Base-by-base conservation (phyloP, 2,329 filamentous ascomycete species). In the Tolypocladium guangdongense region DNA sequence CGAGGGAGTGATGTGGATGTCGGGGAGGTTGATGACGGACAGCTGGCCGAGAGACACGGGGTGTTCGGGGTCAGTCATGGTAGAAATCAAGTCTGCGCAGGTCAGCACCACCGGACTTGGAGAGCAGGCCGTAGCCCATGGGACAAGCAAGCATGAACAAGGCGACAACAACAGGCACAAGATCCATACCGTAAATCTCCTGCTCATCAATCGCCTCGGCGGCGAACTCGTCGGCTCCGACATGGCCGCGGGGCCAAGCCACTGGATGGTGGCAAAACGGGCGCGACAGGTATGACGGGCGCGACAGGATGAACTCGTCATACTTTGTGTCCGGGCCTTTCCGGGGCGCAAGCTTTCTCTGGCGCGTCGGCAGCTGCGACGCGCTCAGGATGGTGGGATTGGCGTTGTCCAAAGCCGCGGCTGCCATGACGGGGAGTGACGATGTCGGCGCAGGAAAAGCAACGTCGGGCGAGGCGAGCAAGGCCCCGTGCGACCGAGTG, bases 51-150 rank as follows among this genome's bases (percentile, higher is more conserved):
- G 81, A 3, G 92, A 95, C 52, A 96, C 83, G 38, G 93, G 93
- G 66, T 99, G 93, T 72, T 99, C 93, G 2, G 93, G 93, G 69
- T 99, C 93, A 27, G 89, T 92, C 64, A 99, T 96, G 61, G 88
- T 87, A 58, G 90, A 89, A 63, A 99, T 93, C 56, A 99, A 80
- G 74, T 99, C 92, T 93, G 58, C 59, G 58, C 35, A 39, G 18
- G 14, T 49, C 27, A 49, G 43, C 43, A 33, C 43, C 10, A 11
- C 27, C n/a, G 18, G 27, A 20, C 4, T 32, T n/a, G 27, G 18
- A 12, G 18, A 30, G 43, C 3, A 30, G 43, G 8, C 8, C 16
- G 6, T 5, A 3, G 43, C 3, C 2, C 16, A 16, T 1, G 2
- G 27, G 7, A n/a, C 41, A 32, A 32, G 16, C 41, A 32, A 32